These are phyloP conservation scores for Conticribra guillardii DNA, from an alignment of 108 stramenopile genomes.

Conservation along the genomic window DNA sequence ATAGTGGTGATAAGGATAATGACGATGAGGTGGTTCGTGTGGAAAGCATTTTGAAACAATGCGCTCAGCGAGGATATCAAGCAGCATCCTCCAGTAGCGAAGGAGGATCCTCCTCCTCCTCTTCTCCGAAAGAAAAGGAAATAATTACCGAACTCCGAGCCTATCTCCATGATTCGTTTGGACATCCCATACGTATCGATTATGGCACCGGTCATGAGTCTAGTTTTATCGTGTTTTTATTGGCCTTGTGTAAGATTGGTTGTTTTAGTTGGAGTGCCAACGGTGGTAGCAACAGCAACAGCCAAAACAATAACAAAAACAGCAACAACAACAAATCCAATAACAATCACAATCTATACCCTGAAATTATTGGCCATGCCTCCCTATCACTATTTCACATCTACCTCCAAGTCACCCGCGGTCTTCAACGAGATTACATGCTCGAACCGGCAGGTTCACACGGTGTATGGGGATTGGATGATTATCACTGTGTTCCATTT, in stretches of 20 bases:
- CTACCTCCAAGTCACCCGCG: constrained; percentile 75
- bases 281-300: background rate
- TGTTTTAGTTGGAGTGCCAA: constrained; percentile 46
- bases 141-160: constrained; percentile 71
- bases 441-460: constrained; percentile 95
- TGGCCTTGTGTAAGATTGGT: constrained; percentile 74
- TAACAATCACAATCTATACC: constrained; percentile 42
- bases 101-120: constrained; percentile 7
- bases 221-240: constrained; percentile 89
- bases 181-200: constrained; percentile 89
- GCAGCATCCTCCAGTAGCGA: constrained; percentile 70
- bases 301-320: background rate
- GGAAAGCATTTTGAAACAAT: constrained; percentile 36
- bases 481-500: constrained; percentile 96
- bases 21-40: background rate
- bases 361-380: constrained; percentile 49
- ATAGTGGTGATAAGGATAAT: constrained; percentile 13
- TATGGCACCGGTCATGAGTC: constrained; percentile 97
- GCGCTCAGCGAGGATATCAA: constrained; percentile 57
- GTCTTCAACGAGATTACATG: constrained; percentile 89
- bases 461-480: constrained; percentile 97
- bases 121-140: constrained; percentile 40
- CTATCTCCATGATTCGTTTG: constrained; percentile 89
- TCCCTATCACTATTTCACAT: constrained; percentile 70
- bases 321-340: constrained; percentile 32